phyloP scores from a whole-genome alignment of 2,329 filamentous ascomycete genomes.

The Zasmidium citrigriseum region DNA sequence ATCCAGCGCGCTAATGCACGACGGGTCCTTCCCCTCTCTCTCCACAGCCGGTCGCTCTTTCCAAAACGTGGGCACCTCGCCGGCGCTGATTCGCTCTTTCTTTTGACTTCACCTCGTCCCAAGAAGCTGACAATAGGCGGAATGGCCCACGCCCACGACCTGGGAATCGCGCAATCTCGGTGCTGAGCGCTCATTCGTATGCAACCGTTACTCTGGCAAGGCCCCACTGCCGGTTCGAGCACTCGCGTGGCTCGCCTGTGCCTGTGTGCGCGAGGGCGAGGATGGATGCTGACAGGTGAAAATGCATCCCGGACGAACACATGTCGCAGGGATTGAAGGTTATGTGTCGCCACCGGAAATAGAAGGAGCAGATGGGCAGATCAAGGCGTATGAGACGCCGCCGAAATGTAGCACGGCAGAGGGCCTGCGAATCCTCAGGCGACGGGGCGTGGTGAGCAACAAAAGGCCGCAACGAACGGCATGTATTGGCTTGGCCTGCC shows the following conservation, averaged over 20 bases:
- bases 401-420: not conserved
- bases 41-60: no score
- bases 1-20: not conserved
- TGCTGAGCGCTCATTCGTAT: not conserved
- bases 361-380: not conserved
- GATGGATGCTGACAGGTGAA: not conserved
- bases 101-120: not conserved
- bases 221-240: constrained; percentile 9
- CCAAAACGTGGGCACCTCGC: not conserved
- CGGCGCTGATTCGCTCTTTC: not conserved
- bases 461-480: constrained; percentile 4
- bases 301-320: not conserved
- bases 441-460: not conserved
- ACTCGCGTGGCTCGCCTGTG: not conserved
- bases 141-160: not conserved
- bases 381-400: not conserved
- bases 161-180: not conserved
- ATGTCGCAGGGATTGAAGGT: not conserved
- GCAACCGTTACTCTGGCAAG: not conserved
- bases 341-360: not conserved
- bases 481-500: constrained; percentile 5
- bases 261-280: not conserved
- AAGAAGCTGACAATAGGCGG: not conserved
- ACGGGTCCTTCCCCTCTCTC: not conserved
- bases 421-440: not conserved